phyloP scores from a whole-genome alignment of 495 filamentous ascomycete species.

The Xylaria castorea region DNA sequence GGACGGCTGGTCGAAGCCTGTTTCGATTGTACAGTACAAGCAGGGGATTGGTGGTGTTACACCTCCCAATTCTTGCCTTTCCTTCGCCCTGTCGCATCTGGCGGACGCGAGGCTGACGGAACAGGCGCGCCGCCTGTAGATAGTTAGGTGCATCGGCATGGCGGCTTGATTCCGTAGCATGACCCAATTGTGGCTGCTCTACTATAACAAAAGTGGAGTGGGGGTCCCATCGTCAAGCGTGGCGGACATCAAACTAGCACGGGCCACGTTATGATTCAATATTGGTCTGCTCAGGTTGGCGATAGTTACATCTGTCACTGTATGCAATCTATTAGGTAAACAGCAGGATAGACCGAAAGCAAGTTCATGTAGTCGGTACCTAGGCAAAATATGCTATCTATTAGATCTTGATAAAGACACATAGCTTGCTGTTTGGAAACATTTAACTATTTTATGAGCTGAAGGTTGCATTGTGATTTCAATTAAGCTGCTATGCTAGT shows the following conservation, averaged over 20 bases:
- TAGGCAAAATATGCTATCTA: not conserved
- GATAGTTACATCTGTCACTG: not conserved
- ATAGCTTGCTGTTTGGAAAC: too few relatives aligned
- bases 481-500: not conserved
- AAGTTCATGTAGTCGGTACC: not conserved
- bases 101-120: slow-evolving; percentile 21
- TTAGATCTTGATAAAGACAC: not conserved
- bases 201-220: not conserved
- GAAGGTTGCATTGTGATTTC: not conserved
- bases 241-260: not conserved
- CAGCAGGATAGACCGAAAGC: not conserved
- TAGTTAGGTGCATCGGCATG: too few relatives aligned
- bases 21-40: not conserved
- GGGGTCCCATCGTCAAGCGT: not conserved
- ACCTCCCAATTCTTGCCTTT: slow-evolving; percentile 8
- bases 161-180: not conserved
- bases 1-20: slow-evolving; percentile 6
- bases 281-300: not conserved
- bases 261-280: not conserved
- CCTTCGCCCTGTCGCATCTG: slow-evolving; percentile 17
- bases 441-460: not conserved
- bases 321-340: not conserved
- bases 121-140: slow-evolving; percentile 12
- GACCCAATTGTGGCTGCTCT: slow-evolving; percentile 4
- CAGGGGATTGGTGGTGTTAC: slow-evolving; percentile 12